Evolutionary conservation across 163 green algal genomes (phyloP).

Genomic region (Scenedesmus sp.): DNA sequence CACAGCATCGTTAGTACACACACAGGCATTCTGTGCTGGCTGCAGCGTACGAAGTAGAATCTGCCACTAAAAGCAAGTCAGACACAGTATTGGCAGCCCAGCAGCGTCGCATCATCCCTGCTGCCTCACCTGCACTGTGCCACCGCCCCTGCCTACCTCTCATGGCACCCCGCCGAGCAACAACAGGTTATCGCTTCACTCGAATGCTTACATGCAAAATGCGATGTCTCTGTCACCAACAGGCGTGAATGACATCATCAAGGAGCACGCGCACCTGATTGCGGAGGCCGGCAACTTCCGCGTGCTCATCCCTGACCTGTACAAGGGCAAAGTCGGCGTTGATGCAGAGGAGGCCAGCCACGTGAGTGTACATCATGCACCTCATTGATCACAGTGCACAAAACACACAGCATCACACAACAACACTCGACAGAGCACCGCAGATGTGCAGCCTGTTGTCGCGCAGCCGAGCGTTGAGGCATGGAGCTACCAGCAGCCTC

Average conservation of each 20-base stretch:
- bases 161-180: not conserved
- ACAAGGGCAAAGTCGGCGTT: slow-evolving; percentile 88
- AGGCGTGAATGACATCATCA: slow-evolving; percentile 83
- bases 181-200: no score
- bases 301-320: slow-evolving; percentile 83
- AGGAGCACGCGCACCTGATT: slow-evolving; percentile 64
- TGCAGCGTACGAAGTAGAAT: no score
- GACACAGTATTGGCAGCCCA: no score
- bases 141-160: not conserved
- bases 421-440: not conserved
- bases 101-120: not conserved
- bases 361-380: slow-evolving; percentile 45
- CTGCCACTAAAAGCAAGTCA: no score
- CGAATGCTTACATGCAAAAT: no score
- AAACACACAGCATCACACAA: not conserved
- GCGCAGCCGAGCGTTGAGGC: no score
- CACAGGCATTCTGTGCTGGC: no score
- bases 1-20: no score
- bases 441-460: not conserved
- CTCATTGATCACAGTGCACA: no score
- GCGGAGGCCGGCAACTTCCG: slow-evolving; percentile 56
- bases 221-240: not conserved
- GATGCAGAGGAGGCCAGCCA: slow-evolving; percentile 86
- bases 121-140: no score
- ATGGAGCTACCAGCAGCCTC: not conserved